phyloP scores from a whole-genome alignment of 2,329 filamentous ascomycete genomes.

The Aureobasidium mangrovei region DNA sequence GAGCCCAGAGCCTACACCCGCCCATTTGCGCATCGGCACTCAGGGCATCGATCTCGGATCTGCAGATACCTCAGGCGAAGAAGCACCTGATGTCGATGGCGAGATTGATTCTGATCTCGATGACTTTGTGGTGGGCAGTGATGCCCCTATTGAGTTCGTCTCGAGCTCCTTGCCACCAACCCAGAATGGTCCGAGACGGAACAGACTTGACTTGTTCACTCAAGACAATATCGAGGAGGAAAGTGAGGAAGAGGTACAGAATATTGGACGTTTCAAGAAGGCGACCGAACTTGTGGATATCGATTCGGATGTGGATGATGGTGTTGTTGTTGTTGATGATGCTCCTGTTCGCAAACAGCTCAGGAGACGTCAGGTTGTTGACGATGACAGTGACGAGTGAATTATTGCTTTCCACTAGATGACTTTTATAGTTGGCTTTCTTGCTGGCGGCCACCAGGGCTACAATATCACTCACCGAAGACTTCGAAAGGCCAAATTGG shows the following conservation, averaged over 20 bases:
- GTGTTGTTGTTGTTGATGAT: not conserved
- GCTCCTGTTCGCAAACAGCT: not conserved
- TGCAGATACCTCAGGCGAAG: slow-evolving; percentile 33
- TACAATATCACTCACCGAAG: too few species aligned
- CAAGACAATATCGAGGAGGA: slow-evolving; percentile 14
- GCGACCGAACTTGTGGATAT: not conserved
- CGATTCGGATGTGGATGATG: not conserved
- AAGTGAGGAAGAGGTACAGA: slow-evolving; percentile 14
- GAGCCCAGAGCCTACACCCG: slow-evolving; percentile 28
- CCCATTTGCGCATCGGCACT: slow-evolving; percentile 27
- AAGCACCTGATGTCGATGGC: slow-evolving; percentile 32
- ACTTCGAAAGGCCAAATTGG: too few species aligned
- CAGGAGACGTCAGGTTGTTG: slow-evolving; percentile 13
- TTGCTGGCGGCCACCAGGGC: too few species aligned
- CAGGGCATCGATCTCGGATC: slow-evolving; percentile 35
- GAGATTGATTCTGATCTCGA: slow-evolving; percentile 37
- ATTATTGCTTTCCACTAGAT: not conserved
- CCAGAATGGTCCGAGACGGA: slow-evolving; percentile 5
- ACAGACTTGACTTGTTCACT: slow-evolving; percentile 9
- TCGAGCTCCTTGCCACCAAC: slow-evolving; percentile 22
- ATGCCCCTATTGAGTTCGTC: slow-evolving; percentile 28
- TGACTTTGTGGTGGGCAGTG: slow-evolving; percentile 38
- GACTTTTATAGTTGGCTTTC: too few species aligned
- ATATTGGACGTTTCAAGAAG: not conserved
- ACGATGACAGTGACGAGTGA: slow-evolving; percentile 16